A percentile compares a stretch with the other conserved stretches of the same genome.
Conservation (phyloP, 768 basidiomycete genomes). For the Mycena chlorophos region DNA sequence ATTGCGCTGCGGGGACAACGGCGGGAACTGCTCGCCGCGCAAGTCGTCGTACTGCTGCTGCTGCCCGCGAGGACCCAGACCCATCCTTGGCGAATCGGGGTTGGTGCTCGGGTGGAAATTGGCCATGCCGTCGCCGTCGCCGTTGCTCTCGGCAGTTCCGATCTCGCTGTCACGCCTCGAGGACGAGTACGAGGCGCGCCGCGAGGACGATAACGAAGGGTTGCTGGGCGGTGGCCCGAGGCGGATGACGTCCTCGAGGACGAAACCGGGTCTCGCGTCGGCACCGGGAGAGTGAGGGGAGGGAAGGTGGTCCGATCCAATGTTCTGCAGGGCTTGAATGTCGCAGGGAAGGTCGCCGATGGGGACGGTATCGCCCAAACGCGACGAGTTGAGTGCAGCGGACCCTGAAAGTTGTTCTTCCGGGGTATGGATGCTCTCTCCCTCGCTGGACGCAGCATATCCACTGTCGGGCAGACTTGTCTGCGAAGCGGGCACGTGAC, state of each 20-base stretch:
- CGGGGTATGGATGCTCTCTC: neutral
- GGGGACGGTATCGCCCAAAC: neutral
- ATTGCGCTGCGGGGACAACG: too few relatives aligned
- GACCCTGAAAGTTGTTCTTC: neutral
- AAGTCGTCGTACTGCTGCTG: too few relatives aligned
- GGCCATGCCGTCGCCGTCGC: too few relatives aligned
- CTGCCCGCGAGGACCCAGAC: too few relatives aligned
- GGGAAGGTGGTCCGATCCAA: neutral
- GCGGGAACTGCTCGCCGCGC: too few relatives aligned
- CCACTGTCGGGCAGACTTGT: slow-evolving; percentile 6
- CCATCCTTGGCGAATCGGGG: too few relatives aligned
- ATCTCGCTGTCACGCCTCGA: neutral
- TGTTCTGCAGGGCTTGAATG: neutral
- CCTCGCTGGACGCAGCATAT: slow-evolving; percentile 8
- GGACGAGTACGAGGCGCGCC: neutral
- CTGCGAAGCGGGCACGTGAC: neutral
- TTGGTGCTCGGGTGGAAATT: too few relatives aligned
- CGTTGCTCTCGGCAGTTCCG: too few relatives aligned
- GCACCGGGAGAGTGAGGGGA: neutral
- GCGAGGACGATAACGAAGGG: neutral
- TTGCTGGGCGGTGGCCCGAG: neutral
- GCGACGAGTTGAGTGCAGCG: neutral
- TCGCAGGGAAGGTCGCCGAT: neutral
- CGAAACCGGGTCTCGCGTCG: neutral
- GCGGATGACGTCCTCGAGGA: neutral